Evolutionary conservation across 2,329 filamentous ascomycete species (phyloP).

Genomic region (Periconia digitata): DNA sequence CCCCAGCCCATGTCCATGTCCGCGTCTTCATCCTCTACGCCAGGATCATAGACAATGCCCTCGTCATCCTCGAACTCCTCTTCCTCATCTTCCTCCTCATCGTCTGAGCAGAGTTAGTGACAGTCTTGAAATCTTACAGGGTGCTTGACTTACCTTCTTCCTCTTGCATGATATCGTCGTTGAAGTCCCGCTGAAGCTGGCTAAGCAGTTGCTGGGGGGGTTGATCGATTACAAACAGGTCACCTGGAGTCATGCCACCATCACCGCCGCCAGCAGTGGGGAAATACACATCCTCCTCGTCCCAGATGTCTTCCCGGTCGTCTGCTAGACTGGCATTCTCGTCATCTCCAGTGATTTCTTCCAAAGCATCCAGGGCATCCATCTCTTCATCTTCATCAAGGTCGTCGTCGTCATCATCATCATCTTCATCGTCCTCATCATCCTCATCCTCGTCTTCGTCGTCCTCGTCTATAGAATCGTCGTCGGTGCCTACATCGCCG

Average conservation of each 20-base stretch:
- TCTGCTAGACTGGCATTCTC: constrained; percentile 49
- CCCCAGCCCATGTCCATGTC: constrained; percentile 49
- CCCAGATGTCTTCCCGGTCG: constrained; percentile 43
- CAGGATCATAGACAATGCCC: constrained; percentile 60
- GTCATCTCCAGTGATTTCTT: constrained; percentile 52
- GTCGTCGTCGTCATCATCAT: constrained; percentile 58
- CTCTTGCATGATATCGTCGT: constrained; percentile 61
- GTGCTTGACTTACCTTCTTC: constrained; percentile 52
- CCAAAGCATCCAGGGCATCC: constrained; percentile 46
- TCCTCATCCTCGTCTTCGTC: constrained; percentile 58
- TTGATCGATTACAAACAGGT: constrained; percentile 38
- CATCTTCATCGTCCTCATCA: constrained; percentile 50
- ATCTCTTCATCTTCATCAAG: constrained; percentile 47
- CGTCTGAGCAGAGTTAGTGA: constrained; percentile 35
- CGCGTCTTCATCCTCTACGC: constrained; percentile 51
- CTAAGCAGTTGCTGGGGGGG: constrained; percentile 41
- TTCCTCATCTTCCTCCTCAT: constrained; percentile 50
- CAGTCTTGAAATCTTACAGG: not conserved
- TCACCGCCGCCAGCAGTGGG: constrained; percentile 51
- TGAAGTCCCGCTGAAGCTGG: constrained; percentile 50
- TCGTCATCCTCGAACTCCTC: constrained; percentile 72
- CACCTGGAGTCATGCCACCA: constrained; percentile 53
- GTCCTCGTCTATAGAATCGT: constrained; percentile 57
- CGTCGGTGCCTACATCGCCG: constrained; percentile 59
- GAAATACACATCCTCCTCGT: constrained; percentile 53